These are phyloP conservation scores for Trichoderma guizhouense DNA, from an alignment of 2,329 filamentous ascomycete species.

Conservation along the genomic window DNA sequence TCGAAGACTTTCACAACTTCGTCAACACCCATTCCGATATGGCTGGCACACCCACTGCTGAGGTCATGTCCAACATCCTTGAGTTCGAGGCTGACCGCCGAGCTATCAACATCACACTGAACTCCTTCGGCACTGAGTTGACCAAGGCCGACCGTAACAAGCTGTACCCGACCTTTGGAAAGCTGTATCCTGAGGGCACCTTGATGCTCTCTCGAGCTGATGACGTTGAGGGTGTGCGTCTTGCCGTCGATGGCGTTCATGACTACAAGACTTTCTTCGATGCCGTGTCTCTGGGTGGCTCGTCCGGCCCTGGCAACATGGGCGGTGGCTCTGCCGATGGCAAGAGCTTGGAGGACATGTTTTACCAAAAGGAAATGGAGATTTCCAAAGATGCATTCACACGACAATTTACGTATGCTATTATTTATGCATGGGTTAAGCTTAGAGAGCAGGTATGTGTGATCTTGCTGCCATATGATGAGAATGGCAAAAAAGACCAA, in stretches of 20 bases:
- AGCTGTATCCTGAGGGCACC: conserved; percentile 88
- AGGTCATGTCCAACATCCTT: conserved; percentile 93
- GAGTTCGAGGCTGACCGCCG: conserved; percentile 96
- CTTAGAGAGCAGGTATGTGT: conserved; percentile 83
- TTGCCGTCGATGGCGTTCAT: conserved; percentile 87
- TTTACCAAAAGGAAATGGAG: conserved; percentile 99
- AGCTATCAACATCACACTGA: conserved; percentile 98
- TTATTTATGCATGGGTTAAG: conserved; percentile 98
- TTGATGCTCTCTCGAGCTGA: conserved; percentile 93
- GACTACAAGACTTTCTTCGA: conserved; percentile 98
- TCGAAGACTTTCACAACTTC: conserved; percentile 95
- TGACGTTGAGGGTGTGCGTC: conserved; percentile 86
- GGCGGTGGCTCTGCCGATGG: conserved; percentile 74
- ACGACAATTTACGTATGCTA: conserved; percentile 88
- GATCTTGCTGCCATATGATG: background rate
- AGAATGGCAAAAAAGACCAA: background rate
- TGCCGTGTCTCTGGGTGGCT: conserved; percentile 72
- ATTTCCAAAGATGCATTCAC: conserved; percentile 94
- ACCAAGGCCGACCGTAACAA: conserved; percentile 92
- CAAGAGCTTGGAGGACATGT: conserved; percentile 92
- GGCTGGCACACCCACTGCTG: conserved; percentile 80
- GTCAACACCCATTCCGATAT: conserved; percentile 88
- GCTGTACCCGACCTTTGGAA: conserved; percentile 89
- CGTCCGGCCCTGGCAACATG: conserved; percentile 78
- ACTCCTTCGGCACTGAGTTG: conserved; percentile 96